Evolutionary conservation across 768 basidiomycete species (phyloP).

Genomic region (Termitomyces sp.): DNA sequence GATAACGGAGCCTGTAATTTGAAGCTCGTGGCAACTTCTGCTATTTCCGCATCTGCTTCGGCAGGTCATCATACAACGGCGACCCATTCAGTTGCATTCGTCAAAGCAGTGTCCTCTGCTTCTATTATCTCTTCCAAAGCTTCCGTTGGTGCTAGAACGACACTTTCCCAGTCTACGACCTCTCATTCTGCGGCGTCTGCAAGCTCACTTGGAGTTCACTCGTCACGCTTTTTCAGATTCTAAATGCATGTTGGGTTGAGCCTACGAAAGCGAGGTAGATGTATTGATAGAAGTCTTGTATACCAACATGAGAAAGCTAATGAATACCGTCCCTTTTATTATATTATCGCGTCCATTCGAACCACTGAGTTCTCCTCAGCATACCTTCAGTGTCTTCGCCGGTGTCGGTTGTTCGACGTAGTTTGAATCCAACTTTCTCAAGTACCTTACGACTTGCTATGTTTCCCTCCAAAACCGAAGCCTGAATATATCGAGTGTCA

Average conservation of each 20-base stretch:
- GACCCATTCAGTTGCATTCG: background rate
- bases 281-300: background rate
- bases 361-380: conserved; percentile 6
- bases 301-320: background rate
- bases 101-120: background rate
- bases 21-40: background rate
- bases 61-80: background rate
- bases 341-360: conserved; percentile 9
- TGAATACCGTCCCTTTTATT: background rate
- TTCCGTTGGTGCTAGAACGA: background rate
- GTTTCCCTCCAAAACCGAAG: conserved; percentile 12
- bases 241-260: background rate
- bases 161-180: background rate
- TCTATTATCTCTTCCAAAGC: background rate
- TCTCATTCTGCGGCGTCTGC: background rate
- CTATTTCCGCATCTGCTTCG: background rate
- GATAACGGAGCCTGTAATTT: conserved; percentile 29
- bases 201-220: background rate
- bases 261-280: background rate
- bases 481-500: conserved; percentile 9
- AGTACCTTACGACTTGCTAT: conserved; percentile 13
- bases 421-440: conserved; percentile 11
- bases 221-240: conserved; percentile 14
- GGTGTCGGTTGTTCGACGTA: background rate
- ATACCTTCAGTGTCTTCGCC: conserved; percentile 9